Base-by-base conservation (phyloP, 2,329 filamentous ascomycete genomes). In the Pseudocercospora musae region DNA sequence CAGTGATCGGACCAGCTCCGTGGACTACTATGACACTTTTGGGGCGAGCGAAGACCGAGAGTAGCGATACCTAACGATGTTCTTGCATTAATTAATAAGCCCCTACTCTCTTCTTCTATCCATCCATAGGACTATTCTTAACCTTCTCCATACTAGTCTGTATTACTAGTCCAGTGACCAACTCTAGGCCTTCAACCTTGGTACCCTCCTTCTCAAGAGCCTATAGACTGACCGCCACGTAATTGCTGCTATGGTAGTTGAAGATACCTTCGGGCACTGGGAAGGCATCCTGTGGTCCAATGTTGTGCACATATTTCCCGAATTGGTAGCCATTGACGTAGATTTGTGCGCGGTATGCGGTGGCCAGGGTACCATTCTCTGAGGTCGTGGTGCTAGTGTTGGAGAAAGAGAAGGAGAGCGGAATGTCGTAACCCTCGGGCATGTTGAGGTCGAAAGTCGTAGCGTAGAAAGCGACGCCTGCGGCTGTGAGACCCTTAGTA, bases 291-390 rank as follows among this genome's bases (percentile, higher is more conserved):
- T 94, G 89, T 1, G 90, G 90, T 0, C 90, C 90, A n/a, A 92
- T 80, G 66, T 92, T 88, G 70, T 85, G 87, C n/a, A 85, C 77
- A 64, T 84, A 88, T 71, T 87, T 87, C 2, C 85, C 86, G 66
- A 87, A 92, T 73, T 92, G 89, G 75, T 87, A 92, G 1, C 90
- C 90, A 69, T 92, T 92, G 49, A 92, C 86, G 70, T 84, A 92
- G 6, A 92, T 76, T 68, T 89, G 83, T 1, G 81, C 85, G 18
- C 89, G 80, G 65, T 88, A 89, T 13, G 52, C 66, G n/a, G 29
- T 8, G 58, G 65, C 13, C 65, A 52, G 58, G 11, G 72, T 20
- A 68, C 63, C 71, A 3, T 65, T 68, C 1, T 64, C 73, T 4
- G 66, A 66, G 15, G 66, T 61, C 31, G 79, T 79, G 23, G 66